Evolutionary conservation across 306 rosid species (phyloP).

Genomic region (Psophocarpus tetragonolobus): DNA sequence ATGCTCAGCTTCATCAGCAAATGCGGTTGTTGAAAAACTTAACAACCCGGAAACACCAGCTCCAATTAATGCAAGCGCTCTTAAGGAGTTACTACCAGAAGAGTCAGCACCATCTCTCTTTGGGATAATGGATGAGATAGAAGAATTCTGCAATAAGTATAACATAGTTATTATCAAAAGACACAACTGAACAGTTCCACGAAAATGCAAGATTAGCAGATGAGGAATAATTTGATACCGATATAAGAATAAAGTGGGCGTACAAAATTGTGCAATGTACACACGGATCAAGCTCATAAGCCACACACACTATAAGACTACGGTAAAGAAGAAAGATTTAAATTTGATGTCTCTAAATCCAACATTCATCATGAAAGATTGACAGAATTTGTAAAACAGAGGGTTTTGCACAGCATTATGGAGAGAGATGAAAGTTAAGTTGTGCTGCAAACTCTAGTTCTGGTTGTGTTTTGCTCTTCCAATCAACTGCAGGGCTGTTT

Average conservation of each 20-base stretch:
- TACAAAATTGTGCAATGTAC: background rate
- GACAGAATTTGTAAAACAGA: background rate
- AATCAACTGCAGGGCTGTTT: background rate
- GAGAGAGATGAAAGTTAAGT: background rate
- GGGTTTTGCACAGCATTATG: background rate
- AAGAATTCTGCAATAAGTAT: conserved; percentile 49
- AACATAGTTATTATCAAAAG: conserved; percentile 5
- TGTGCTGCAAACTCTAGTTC: background rate
- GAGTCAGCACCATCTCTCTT: conserved; percentile 64
- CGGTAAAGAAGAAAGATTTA: background rate
- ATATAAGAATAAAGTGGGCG: background rate
- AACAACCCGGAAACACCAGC: conserved; percentile 83
- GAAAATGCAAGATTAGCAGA: background rate
- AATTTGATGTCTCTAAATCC: background rate
- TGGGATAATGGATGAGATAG: conserved; percentile 55
- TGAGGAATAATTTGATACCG: background rate
- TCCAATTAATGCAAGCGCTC: conserved; percentile 88
- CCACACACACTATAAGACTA: background rate
- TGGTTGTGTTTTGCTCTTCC: background rate
- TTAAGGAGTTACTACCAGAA: conserved; percentile 63
- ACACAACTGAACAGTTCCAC: background rate
- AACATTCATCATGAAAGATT: background rate
- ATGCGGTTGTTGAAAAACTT: conserved; percentile 77
- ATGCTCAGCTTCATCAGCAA: conserved; percentile 98
- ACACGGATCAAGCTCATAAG: background rate